phyloP scores from a whole-genome alignment of 345 rosid genomes.

The Corchorus capsularis region DNA sequence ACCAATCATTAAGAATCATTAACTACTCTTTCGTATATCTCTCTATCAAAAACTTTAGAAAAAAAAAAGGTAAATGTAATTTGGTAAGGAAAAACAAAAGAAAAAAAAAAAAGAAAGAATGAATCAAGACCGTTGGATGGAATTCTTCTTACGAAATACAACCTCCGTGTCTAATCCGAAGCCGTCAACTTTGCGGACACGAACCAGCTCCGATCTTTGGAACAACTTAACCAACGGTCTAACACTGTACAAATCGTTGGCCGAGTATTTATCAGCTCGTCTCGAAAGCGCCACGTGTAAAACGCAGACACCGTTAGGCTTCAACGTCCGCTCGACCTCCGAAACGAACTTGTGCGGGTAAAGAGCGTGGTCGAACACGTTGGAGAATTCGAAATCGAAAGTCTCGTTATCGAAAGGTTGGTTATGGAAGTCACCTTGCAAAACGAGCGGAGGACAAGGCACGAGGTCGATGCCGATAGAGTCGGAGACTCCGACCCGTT shows the following conservation, averaged over 20 bases:
- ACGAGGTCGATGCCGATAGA: slow-evolving; percentile 88
- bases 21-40: neutral
- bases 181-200: slow-evolving; percentile 73
- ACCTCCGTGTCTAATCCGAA: slow-evolving; percentile 94
- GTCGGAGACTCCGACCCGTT: slow-evolving; percentile 58
- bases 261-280: slow-evolving; percentile 83
- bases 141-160: slow-evolving; percentile 58
- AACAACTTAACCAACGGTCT: slow-evolving; percentile 57
- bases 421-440: slow-evolving; percentile 74
- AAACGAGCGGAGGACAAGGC: slow-evolving; percentile 76
- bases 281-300: slow-evolving; percentile 70
- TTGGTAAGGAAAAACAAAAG: no score
- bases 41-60: neutral
- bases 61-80: no score
- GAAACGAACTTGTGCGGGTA: slow-evolving; percentile 67
- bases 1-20: neutral
- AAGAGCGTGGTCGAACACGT: slow-evolving; percentile 93
- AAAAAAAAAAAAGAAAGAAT: neutral
- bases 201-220: slow-evolving; percentile 55
- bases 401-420: slow-evolving; percentile 73
- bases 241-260: slow-evolving; percentile 72
- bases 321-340: slow-evolving; percentile 87
- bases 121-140: slow-evolving; percentile 15
- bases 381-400: slow-evolving; percentile 87
- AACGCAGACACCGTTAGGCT: slow-evolving; percentile 63